Evolutionary conservation across 192 early-diverging fungal genomes (phyloP).

Genomic region (Backusella australiensis): DNA sequence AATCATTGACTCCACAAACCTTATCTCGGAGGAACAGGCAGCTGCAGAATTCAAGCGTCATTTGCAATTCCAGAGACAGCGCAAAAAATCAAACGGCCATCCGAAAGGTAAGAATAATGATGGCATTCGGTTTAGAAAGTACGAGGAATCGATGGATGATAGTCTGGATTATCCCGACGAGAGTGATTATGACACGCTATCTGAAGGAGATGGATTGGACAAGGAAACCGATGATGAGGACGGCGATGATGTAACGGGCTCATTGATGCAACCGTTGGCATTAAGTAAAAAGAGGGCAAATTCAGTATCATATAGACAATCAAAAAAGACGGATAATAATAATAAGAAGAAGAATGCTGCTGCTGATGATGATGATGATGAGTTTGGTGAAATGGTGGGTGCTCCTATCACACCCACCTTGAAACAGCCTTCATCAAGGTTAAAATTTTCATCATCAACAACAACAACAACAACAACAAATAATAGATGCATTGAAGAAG

Average conservation of each 20-base stretch:
- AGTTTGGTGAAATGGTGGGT: slow-evolving; percentile 12
- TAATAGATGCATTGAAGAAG: neutral
- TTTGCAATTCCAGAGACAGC: slow-evolving; percentile 10
- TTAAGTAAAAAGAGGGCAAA: slow-evolving; percentile 2
- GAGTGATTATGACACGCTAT: neutral
- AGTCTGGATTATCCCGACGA: slow-evolving; percentile 13
- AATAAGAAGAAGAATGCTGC: neutral
- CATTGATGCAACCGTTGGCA: neutral
- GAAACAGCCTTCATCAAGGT: neutral
- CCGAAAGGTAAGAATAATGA: neutral
- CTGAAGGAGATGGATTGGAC: neutral
- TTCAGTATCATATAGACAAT: neutral
- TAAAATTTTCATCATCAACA: neutral
- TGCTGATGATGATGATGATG: neutral
- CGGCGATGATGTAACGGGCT: neutral
- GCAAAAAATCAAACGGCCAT: neutral
- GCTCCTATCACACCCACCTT: neutral
- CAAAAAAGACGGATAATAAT: neutral
- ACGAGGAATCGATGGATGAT: slow-evolving; percentile 5
- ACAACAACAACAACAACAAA: neutral
- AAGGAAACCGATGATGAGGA: neutral
- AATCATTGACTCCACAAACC: neutral
- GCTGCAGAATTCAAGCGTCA: slow-evolving; percentile 9
- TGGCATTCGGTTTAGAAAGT: slow-evolving; percentile 10
- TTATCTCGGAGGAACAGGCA: slow-evolving; percentile 12